These are phyloP conservation scores for Parasarocladium wereldwijsianum DNA, from an alignment of 2,329 filamentous ascomycete species.

Conservation along the genomic window DNA sequence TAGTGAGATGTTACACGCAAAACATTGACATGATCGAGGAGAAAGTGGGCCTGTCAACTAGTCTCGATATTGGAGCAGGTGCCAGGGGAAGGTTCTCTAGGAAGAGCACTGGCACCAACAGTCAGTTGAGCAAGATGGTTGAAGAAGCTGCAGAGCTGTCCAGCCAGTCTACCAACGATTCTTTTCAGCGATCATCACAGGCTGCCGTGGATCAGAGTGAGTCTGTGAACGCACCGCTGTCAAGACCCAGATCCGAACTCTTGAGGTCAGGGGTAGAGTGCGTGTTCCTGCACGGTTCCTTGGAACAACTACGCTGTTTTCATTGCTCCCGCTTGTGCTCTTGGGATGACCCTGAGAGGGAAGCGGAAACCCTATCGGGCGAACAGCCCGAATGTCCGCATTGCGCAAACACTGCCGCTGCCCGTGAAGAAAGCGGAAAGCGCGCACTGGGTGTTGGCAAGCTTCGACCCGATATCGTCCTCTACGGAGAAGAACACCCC, in stretches of 20 bases:
- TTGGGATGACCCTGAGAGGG: constrained; percentile 43
- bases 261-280: constrained; percentile 38
- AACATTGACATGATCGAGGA: constrained; percentile 64
- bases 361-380: constrained; percentile 43
- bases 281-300: constrained; percentile 59
- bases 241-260: constrained; percentile 11
- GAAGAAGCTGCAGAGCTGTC: constrained; percentile 12
- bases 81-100: constrained; percentile 44
- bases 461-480: constrained; percentile 56
- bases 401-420: constrained; percentile 47
- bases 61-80: constrained; percentile 46
- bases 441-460: constrained; percentile 52
- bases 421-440: constrained; percentile 50
- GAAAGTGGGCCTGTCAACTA: constrained; percentile 51
- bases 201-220: not conserved
- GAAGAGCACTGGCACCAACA: constrained; percentile 22
- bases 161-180: not conserved
- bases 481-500: constrained; percentile 63
- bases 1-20: constrained; percentile 60
- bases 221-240: constrained; percentile 8
- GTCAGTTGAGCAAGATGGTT: constrained; percentile 22
- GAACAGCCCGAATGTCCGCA: constrained; percentile 53
- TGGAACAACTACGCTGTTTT: constrained; percentile 49
- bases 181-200: constrained; percentile 7
- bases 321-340: constrained; percentile 40